phyloP scores from a whole-genome alignment of 148 eudicot species.

The Cornus suecica region DNA sequence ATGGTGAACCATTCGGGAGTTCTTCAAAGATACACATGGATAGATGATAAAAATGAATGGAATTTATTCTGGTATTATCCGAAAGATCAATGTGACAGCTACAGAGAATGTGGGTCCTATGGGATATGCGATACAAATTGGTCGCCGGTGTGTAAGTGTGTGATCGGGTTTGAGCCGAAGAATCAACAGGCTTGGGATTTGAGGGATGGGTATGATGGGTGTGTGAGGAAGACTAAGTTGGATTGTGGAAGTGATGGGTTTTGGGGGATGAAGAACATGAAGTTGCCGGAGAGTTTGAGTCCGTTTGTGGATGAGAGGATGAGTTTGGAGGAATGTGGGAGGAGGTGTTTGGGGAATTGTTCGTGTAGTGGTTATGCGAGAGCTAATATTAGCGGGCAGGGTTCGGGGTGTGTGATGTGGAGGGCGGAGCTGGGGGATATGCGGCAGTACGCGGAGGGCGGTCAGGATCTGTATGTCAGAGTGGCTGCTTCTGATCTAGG shows the following conservation, averaged over 20 bases:
- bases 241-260: constrained; percentile 55
- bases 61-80: constrained; percentile 56
- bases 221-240: constrained; percentile 35
- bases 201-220: constrained; percentile 56
- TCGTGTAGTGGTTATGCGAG: constrained; percentile 55
- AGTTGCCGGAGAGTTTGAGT: constrained; percentile 46
- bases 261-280: constrained; percentile 37
- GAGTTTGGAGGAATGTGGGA: constrained; percentile 41
- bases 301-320: constrained; percentile 33
- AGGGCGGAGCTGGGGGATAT: constrained; percentile 37
- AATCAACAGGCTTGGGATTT: constrained; percentile 48
- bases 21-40: constrained; percentile 44
- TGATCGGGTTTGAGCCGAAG: constrained; percentile 38
- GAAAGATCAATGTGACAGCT: constrained; percentile 59
- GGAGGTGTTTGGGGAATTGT: constrained; percentile 48
- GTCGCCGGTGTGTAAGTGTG: constrained; percentile 46
- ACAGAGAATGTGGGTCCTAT: constrained; percentile 44
- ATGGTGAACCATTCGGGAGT: constrained; percentile 30
- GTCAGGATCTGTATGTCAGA: constrained; percentile 44
- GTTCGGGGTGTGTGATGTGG: constrained; percentile 54
- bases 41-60: constrained; percentile 38
- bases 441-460: constrained; percentile 45
- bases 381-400: constrained; percentile 19
- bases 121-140: constrained; percentile 46
- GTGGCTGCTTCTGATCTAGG: constrained; percentile 39